A percentile compares a stretch with the other conserved stretches of the same genome.
phyloP scores from a whole-genome alignment of 768 basidiomycete species.

The Psilocybe sp. region DNA sequence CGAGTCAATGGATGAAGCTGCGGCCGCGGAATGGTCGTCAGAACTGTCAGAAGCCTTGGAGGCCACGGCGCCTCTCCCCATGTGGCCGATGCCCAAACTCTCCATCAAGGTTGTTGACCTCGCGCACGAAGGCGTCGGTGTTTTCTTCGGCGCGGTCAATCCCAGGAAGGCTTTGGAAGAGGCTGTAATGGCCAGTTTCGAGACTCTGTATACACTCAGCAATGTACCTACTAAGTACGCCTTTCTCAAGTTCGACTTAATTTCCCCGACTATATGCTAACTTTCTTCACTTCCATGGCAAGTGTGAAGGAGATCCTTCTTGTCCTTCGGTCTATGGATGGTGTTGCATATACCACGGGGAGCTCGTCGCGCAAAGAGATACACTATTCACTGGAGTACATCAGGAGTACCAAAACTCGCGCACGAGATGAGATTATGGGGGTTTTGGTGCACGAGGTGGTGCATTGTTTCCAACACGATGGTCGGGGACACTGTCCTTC shows the following conservation, averaged over 20 bases:
- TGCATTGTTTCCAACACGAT: constrained; percentile 77
- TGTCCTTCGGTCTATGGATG: constrained; percentile 63
- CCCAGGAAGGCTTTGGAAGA: constrained; percentile 37
- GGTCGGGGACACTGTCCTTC: constrained; percentile 58
- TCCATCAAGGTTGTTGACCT: constrained; percentile 57
- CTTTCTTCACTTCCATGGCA: constrained; percentile 4
- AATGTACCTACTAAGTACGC: constrained; percentile 36
- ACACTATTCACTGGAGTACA: constrained; percentile 66
- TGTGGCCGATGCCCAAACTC: constrained; percentile 57
- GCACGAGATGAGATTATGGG: constrained; percentile 64
- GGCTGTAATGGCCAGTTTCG: constrained; percentile 49
- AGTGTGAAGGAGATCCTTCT: constrained; percentile 57
- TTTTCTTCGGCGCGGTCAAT: constrained; percentile 54
- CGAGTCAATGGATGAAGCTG: constrained; percentile 1
- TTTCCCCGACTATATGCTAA: not conserved
- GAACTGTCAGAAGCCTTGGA: not conserved
- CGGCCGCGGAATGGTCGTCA: not conserved
- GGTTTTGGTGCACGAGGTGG: constrained; percentile 72
- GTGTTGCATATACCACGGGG: constrained; percentile 69
- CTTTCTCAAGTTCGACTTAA: not conserved
- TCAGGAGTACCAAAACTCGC: constrained; percentile 38
- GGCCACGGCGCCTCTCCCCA: not conserved
- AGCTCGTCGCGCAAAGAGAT: constrained; percentile 62
- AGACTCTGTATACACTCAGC: constrained; percentile 38
- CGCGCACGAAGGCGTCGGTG: constrained; percentile 49